Conservation (phyloP, 495 filamentous ascomycete genomes). For the Gamarada debralockiae region DNA sequence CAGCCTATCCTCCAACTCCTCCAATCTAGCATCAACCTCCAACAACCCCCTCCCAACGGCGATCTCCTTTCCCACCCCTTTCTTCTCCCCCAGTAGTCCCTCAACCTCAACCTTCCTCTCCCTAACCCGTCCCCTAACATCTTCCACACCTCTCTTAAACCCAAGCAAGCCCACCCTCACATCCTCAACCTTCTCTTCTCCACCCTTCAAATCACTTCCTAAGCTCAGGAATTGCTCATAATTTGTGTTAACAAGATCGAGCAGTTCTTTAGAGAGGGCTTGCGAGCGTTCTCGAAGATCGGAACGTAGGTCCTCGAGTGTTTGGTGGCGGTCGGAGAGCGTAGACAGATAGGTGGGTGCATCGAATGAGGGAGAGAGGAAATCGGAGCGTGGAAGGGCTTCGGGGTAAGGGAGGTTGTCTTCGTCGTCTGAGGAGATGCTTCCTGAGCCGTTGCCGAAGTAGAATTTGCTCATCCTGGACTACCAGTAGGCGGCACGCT, state of each 20-base stretch:
- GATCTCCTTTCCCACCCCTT: constrained; percentile 34
- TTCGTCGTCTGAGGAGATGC: constrained; percentile 47
- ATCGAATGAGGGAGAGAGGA: constrained; percentile 74
- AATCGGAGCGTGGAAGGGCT: constrained; percentile 73
- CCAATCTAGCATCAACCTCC: constrained; percentile 64
- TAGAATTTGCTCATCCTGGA: constrained; percentile 30
- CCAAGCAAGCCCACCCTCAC: constrained; percentile 82
- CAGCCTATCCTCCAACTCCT: constrained; percentile 71
- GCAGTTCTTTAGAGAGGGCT: constrained; percentile 73
- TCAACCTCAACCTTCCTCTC: constrained; percentile 41
- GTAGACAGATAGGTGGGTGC: constrained; percentile 79
- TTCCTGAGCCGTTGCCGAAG: constrained; percentile 48
- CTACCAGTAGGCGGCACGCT: too few species aligned
- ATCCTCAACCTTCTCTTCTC: constrained; percentile 89
- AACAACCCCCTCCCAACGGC: constrained; percentile 62
- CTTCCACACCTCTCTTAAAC: constrained; percentile 72
- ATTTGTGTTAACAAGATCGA: constrained; percentile 91
- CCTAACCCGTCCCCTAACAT: constrained; percentile 44
- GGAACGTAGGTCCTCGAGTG: constrained; percentile 85
- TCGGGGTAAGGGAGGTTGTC: constrained; percentile 77
- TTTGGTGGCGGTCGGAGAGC: constrained; percentile 84
- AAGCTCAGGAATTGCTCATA: constrained; percentile 86
- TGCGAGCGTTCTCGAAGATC: constrained; percentile 77
- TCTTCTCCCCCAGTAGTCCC: constrained; percentile 37
- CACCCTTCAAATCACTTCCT: constrained; percentile 76